Conservation (phyloP, 1,139 yeast genomes). For the Pneumocystis murina region DNA sequence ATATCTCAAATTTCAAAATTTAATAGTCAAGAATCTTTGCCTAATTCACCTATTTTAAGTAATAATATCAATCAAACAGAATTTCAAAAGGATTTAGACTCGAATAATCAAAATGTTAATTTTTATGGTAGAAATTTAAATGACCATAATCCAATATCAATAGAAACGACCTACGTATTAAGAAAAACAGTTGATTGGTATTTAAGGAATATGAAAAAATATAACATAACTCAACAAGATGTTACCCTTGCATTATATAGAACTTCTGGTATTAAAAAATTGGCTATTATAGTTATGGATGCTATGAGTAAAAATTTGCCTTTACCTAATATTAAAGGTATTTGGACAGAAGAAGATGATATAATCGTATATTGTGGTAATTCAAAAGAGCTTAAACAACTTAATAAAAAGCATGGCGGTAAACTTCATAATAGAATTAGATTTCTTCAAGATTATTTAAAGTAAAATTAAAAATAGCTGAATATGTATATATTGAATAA, state of each 20-base stretch:
- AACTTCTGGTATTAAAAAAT: conserved; percentile 7
- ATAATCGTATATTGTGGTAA: not conserved
- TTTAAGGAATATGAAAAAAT: not conserved
- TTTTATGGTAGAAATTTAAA: not conserved
- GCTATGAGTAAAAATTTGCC: conserved; percentile 3
- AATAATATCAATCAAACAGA: not conserved
- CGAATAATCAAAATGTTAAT: not conserved
- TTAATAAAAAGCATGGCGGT: not conserved
- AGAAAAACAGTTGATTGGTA: not conserved
- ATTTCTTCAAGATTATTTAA: not conserved
- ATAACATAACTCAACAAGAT: conserved; percentile 5
- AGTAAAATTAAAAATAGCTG: not conserved
- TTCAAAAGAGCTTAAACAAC: not conserved
- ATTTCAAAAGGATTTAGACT: not conserved
- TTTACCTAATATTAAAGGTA: conserved; percentile 5
- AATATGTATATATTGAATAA: not conserved
- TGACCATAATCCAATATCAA: not conserved
- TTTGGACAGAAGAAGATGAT: conserved; percentile 10
- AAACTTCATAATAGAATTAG: not conserved
- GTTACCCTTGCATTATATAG: conserved; percentile 5
- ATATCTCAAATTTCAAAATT: not conserved
- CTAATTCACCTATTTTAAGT: not conserved
- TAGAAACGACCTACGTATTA: not conserved
- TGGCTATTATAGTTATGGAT: conserved; percentile 7
- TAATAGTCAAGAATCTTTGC: not conserved